Conservation (phyloP, 2,329 filamentous ascomycete genomes). For the Cladosporium phlei region DNA sequence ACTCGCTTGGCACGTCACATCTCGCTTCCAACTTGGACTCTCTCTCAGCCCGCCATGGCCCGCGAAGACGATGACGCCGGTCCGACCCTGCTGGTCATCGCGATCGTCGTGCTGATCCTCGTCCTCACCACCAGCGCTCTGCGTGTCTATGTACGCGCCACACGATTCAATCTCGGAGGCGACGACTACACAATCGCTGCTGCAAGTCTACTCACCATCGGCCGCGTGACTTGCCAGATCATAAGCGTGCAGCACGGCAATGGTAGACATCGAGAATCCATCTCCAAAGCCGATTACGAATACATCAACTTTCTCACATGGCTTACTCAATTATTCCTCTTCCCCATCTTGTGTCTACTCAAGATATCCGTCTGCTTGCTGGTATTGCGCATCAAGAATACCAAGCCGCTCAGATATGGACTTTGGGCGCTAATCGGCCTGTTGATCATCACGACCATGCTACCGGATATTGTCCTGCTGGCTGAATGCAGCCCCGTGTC, state of each 20-base stretch:
- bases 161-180: conserved; percentile 20
- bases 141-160: conserved; percentile 5
- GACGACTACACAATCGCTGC: conserved; percentile 38
- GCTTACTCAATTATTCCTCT: conserved; percentile 40
- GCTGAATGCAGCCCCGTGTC: conserved; percentile 24
- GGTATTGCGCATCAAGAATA: conserved; percentile 40
- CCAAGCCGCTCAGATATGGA: conserved; percentile 27
- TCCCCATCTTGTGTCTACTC: conserved; percentile 37
- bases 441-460: conserved; percentile 22
- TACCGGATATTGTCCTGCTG: conserved; percentile 25
- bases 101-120: conserved; percentile 8
- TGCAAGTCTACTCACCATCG: conserved; percentile 29
- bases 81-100: conserved; percentile 9
- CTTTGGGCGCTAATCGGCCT: conserved; percentile 28
- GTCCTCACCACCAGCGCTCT: conserved; percentile 5
- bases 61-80: conserved; percentile 7
- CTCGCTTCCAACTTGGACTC: not conserved
- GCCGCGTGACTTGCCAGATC: conserved; percentile 32
- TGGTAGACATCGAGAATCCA: conserved; percentile 36
- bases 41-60: not conserved
- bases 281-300: conserved; percentile 26
- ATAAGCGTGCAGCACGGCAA: conserved; percentile 35
- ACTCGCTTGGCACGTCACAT: too few species aligned
- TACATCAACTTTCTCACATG: conserved; percentile 35
- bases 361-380: conserved; percentile 43